Conservation (phyloP, 371 early-diverging fungal species). For the Zychaea mexicana region DNA sequence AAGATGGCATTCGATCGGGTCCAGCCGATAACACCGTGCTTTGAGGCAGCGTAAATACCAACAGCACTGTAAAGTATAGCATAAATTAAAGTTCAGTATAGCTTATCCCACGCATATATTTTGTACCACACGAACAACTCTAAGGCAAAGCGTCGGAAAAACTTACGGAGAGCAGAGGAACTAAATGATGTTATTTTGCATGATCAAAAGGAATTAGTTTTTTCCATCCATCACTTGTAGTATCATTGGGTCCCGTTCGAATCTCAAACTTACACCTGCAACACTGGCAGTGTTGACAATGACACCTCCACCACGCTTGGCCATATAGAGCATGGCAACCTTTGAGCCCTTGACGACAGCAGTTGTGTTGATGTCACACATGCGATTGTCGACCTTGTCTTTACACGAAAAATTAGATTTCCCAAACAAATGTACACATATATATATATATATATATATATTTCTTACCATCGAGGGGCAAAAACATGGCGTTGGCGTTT, state of each 20-base stretch:
- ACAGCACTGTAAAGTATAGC: constrained; percentile 2
- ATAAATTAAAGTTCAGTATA: background rate
- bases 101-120: too few relatives aligned
- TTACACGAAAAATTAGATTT: background rate
- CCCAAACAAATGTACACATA: background rate
- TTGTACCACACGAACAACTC: too few relatives aligned
- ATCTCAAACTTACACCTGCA: constrained; percentile 12
- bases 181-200: constrained; percentile 14
- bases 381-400: constrained; percentile 10
- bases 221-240: too few relatives aligned
- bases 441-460: background rate
- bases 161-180: constrained; percentile 10
- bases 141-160: too few relatives aligned
- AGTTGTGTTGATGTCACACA: constrained; percentile 14
- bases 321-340: constrained; percentile 41
- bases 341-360: constrained; percentile 23
- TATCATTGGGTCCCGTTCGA: too few relatives aligned
- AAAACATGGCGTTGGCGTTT: constrained; percentile 10
- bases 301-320: constrained; percentile 43
- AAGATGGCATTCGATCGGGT: constrained; percentile 20
- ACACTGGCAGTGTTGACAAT: constrained; percentile 49
- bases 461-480: constrained; percentile 6
- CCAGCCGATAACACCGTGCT: constrained; percentile 29
- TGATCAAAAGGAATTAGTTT: constrained; percentile 1
- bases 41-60: constrained; percentile 17